These are phyloP conservation scores for Populus tomentosa DNA, from an alignment of 441 rosid species.

Conservation along the genomic window DNA sequence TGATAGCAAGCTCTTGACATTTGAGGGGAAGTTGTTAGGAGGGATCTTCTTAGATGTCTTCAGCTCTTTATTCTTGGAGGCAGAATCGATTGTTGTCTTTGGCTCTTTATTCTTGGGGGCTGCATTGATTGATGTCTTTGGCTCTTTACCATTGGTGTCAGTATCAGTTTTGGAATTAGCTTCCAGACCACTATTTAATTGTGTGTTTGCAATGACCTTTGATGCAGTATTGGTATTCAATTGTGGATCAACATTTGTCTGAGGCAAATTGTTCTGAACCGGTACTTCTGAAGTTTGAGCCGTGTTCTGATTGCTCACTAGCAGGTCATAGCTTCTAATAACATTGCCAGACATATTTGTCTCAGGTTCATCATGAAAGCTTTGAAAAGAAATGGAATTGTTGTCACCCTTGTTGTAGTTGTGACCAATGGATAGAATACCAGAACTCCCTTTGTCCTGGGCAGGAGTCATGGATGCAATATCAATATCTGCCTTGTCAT, in stretches of 20 bases:
- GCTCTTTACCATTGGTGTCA: constrained; percentile 1
- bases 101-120: constrained; percentile 41
- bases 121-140: constrained; percentile 26
- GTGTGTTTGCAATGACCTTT: constrained; percentile 25
- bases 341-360: constrained; percentile 36
- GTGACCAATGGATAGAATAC: constrained; percentile 34
- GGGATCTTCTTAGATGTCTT: constrained; percentile 47
- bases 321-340: constrained; percentile 36
- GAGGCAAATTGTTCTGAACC: constrained; percentile 26
- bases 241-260: constrained; percentile 24
- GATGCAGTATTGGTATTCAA: constrained; percentile 26
- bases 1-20: constrained; percentile 74
- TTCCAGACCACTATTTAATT: constrained; percentile 18
- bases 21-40: constrained; percentile 68
- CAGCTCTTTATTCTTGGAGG: constrained; percentile 42
- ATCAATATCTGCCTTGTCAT: constrained; percentile 32
- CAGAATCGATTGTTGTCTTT: constrained; percentile 35
- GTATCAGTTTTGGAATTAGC: constrained; percentile 24
- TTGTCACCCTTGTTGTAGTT: constrained; percentile 35
- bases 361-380: constrained; percentile 51
- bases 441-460: constrained; percentile 28
- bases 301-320: constrained; percentile 24
- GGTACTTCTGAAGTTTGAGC: constrained; percentile 26
- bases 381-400: constrained; percentile 45
- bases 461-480: constrained; percentile 21